Conservation (phyloP, 768 basidiomycete genomes). For the Crucibulum laeve region DNA sequence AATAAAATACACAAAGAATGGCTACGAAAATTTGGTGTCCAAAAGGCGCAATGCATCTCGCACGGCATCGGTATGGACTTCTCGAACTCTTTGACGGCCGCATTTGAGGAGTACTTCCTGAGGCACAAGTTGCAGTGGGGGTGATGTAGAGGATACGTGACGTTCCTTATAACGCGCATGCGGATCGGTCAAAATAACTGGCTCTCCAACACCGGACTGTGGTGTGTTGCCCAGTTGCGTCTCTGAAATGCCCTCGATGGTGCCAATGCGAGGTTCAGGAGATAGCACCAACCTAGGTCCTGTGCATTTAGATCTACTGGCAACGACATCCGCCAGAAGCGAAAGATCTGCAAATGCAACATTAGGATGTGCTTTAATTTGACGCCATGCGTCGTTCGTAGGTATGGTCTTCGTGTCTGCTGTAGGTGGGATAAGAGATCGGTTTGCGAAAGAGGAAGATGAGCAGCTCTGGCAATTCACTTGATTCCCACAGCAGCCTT, state of each 20-base stretch:
- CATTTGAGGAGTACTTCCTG: conserved; percentile 61
- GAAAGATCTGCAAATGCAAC: conserved; percentile 79
- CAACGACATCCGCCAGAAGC: conserved; percentile 85
- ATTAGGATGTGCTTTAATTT: conserved; percentile 85
- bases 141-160: conserved; percentile 13
- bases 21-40: conserved; percentile 54
- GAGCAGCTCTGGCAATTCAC: conserved; percentile 19
- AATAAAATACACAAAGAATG: no score
- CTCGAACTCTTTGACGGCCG: conserved; percentile 55
- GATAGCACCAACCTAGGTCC: conserved; percentile 65
- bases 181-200: conserved; percentile 49
- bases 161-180: conserved; percentile 47
- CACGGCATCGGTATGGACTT: conserved; percentile 72
- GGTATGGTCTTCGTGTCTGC: conserved; percentile 53
- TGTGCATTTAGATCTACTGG: conserved; percentile 73
- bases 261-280: conserved; percentile 26
- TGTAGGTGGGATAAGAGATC: conserved; percentile 11
- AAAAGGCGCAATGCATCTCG: conserved; percentile 71
- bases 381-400: conserved; percentile 80
- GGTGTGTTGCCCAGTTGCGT: conserved; percentile 14
- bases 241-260: background rate
- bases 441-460: conserved; percentile 13
- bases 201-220: conserved; percentile 13
- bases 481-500: conserved; percentile 16
- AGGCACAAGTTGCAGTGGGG: conserved; percentile 52